Evolutionary conservation across 2,329 filamentous ascomycete species (phyloP), one percentile per base, ranked within the genome.

Genomic region (Trichoderma arundinaceum): DNA sequence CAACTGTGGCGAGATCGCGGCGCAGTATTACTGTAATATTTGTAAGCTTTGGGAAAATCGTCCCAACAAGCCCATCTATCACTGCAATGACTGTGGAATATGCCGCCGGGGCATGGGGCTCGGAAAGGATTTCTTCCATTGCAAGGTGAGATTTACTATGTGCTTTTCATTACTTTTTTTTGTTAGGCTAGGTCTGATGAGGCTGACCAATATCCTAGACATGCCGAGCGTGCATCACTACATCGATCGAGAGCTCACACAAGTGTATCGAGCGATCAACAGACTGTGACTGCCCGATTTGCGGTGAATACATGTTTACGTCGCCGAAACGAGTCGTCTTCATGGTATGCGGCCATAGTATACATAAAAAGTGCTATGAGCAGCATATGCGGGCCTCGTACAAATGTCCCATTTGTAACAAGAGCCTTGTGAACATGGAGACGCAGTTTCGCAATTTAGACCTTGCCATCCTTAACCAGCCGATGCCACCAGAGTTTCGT

Each of bases 31-130:
- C 75, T 99, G 95, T 79, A 86, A 88, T 62, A 90, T 95, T 64
- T 99, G 95, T 83, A 97, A 97, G 78, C 84, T 99, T 1, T 99
- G 95, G 95, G 94, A 98, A 74, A 93, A 98, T 73, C 92, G 97
- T 71, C 87, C 88, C 63, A 89, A 88, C 70, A 97, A 96, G 77
- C 90, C 90, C 69, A 97, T 98, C 65, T 99, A 99, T 75, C 95
- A 99, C 76, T 99, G 95, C 77, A 86, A 89, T 73, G 95, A 98
- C 73, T 99, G 95, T 77, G 95, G 95, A 4, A 97, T 99, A 68
- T 99, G 95, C 75, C 87, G 95, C 66, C 89, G 94, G 65, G 95
- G 95, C 1, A 87, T 92, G 76, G 95, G 95, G 1, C 81, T 99
- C 35, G 94, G 95, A 4, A 98, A 97, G 75, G 95, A 99, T 75